Conservation (phyloP, 768 basidiomycete species). For the Omphalotus guepiniiformis region DNA sequence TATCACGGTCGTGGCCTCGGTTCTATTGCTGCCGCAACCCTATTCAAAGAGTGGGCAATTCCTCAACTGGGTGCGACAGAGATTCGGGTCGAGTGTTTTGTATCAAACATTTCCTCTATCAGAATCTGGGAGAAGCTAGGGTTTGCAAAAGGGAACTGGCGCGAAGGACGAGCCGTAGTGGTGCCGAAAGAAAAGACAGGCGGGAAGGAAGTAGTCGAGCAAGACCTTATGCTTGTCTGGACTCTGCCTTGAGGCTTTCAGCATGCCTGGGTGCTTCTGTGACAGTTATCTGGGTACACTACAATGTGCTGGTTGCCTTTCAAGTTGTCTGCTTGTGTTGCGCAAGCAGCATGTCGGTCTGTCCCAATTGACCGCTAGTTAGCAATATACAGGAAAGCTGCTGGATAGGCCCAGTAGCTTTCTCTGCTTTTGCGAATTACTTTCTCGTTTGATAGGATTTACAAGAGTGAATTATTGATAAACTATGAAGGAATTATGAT, state of each 20-base stretch:
- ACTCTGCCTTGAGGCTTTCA: neutral
- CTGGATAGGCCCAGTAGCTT: too few species aligned
- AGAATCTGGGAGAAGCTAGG: slow-evolving; percentile 16
- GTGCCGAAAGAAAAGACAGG: neutral
- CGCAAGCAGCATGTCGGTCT: too few species aligned
- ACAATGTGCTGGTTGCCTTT: too few species aligned
- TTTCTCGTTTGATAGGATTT: too few species aligned
- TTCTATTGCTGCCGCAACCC: slow-evolving; percentile 8
- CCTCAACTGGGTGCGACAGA: slow-evolving; percentile 16
- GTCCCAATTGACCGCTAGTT: too few species aligned
- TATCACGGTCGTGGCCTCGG: slow-evolving; percentile 15
- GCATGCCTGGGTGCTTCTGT: too few species aligned
- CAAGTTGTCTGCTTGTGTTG: too few species aligned
- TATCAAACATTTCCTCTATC: slow-evolving; percentile 7
- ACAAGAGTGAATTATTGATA: too few species aligned
- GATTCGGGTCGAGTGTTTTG: slow-evolving; percentile 9
- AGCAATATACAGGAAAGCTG: too few species aligned
- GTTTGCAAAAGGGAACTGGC: slow-evolving; percentile 8
- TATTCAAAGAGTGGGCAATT: slow-evolving; percentile 13
- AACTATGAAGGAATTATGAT: too few species aligned
- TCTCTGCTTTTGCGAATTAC: too few species aligned
- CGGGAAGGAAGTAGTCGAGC: neutral
- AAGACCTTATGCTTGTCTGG: neutral
- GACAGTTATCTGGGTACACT: too few species aligned
- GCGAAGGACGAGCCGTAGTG: neutral